A percentile compares a stretch with the other conserved stretches of the same genome.
Evolutionary conservation across 78 protist species (phyloP).

Genomic region (Blattamonas nauphoetae): DNA sequence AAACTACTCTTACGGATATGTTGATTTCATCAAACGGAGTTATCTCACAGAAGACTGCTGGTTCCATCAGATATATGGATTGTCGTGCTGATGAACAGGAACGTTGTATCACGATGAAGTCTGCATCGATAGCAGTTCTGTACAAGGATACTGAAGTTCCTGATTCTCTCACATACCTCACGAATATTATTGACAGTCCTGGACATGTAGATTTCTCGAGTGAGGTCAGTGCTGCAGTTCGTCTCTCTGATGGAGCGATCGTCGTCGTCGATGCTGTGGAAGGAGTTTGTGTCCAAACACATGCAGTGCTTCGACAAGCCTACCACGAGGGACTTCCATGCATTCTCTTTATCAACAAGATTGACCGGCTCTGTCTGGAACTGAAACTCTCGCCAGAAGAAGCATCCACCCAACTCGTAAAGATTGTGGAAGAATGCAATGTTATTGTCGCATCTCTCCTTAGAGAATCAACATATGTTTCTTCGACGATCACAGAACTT

Average conservation of each 20-base stretch:
- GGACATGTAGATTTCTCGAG: slow-evolving; percentile 81
- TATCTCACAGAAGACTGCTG: slow-evolving; percentile 70
- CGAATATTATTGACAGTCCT: slow-evolving; percentile 79
- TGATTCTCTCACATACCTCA: background rate
- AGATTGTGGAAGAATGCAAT: slow-evolving; percentile 23
- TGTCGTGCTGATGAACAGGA: slow-evolving; percentile 79
- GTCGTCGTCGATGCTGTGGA: slow-evolving; percentile 76
- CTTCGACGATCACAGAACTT: background rate
- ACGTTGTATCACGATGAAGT: slow-evolving; percentile 90
- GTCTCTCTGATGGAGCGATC: slow-evolving; percentile 59
- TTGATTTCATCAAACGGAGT: slow-evolving; percentile 78
- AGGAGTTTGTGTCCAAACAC: slow-evolving; percentile 79
- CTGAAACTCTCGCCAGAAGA: slow-evolving; percentile 61
- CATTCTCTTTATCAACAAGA: slow-evolving; percentile 79
- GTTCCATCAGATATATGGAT: slow-evolving; percentile 74
- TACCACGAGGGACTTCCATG: slow-evolving; percentile 64
- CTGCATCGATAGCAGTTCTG: slow-evolving; percentile 70
- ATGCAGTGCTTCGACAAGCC: slow-evolving; percentile 80
- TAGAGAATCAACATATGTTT: background rate
- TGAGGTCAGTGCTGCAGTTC: slow-evolving; percentile 48
- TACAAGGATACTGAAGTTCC: background rate
- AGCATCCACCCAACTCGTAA: slow-evolving; percentile 57
- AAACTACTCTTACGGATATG: slow-evolving; percentile 83
- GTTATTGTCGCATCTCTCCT: background rate
- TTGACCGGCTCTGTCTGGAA: slow-evolving; percentile 57